Evolutionary conservation across 495 filamentous ascomycete species (phyloP).

Genomic region (Podospora tetraspora): DNA sequence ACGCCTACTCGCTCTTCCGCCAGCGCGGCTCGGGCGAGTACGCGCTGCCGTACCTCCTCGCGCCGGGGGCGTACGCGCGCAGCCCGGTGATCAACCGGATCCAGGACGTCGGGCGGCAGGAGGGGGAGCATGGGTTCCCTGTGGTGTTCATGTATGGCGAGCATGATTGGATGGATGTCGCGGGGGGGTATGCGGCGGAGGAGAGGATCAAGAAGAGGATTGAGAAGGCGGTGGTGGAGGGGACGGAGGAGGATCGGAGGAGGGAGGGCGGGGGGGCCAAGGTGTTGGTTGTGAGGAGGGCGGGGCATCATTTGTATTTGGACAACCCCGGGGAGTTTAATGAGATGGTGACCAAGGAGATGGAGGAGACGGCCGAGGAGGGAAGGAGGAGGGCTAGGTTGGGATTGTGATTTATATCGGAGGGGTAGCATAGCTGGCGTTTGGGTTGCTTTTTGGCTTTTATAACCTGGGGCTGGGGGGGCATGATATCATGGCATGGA

Average conservation of each 20-base stretch:
- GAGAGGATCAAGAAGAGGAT: slow-evolving; percentile 71
- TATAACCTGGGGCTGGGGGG: not conserved
- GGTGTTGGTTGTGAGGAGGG: slow-evolving; percentile 73
- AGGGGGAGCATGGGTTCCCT: slow-evolving; percentile 68
- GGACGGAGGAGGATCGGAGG: slow-evolving; percentile 61
- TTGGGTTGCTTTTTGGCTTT: not conserved
- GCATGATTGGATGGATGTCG: slow-evolving; percentile 97
- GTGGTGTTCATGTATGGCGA: slow-evolving; percentile 93
- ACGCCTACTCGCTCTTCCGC: slow-evolving; percentile 91
- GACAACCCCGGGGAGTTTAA: slow-evolving; percentile 92
- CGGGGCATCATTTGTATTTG: slow-evolving; percentile 91
- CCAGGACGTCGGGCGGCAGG: slow-evolving; percentile 73
- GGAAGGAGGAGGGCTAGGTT: slow-evolving; percentile 5
- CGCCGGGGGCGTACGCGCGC: slow-evolving; percentile 87
- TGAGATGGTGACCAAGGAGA: slow-evolving; percentile 62
- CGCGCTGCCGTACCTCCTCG: slow-evolving; percentile 84
- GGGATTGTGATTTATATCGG: not conserved
- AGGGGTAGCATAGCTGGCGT: not conserved
- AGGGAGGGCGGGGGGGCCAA: slow-evolving; percentile 75
- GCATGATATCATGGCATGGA: not conserved
- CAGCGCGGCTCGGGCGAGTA: slow-evolving; percentile 93
- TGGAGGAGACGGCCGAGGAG: slow-evolving; percentile 57
- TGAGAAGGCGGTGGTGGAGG: slow-evolving; percentile 49
- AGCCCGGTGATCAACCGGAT: slow-evolving; percentile 83
- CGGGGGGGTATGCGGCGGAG: slow-evolving; percentile 74